Evolutionary conservation across 306 rosid genomes (phyloP).

Genomic region (Quercus variabilis): DNA sequence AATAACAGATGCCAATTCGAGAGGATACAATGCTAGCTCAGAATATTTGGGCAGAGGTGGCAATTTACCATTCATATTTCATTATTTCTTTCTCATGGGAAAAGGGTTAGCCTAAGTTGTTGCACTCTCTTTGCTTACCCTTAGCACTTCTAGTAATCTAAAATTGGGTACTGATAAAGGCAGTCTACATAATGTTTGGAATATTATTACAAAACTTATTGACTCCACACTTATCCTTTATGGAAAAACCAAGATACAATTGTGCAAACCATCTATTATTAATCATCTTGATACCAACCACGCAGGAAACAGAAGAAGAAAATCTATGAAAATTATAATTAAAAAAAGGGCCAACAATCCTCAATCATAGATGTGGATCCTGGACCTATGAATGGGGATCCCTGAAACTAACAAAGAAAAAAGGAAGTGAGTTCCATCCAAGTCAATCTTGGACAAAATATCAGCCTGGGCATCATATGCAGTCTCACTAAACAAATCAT

Average conservation of each 20-base stretch:
- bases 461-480: background rate
- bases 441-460: background rate
- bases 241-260: no score
- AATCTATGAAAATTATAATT: no score
- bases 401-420: no score
- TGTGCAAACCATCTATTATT: no score
- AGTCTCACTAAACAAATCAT: background rate
- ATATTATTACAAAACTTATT: no score
- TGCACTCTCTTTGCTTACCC: background rate
- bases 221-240: no score
- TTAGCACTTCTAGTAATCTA: background rate
- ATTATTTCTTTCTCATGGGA: conserved; percentile 4
- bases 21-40: background rate
- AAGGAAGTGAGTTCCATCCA: no score
- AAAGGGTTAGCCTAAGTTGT: background rate
- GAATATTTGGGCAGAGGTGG: background rate
- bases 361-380: no score
- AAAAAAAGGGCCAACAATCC: no score
- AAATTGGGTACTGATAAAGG: background rate
- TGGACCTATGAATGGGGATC: no score
- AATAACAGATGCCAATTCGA: background rate
- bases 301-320: no score
- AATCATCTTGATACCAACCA: no score
- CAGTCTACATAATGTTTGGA: background rate
- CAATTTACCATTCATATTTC: background rate